Percentiles rank a stretch among this genome's conserved stretches.
Conservation (phyloP, 441 rosid genomes). For the Erodium texanum region DNA sequence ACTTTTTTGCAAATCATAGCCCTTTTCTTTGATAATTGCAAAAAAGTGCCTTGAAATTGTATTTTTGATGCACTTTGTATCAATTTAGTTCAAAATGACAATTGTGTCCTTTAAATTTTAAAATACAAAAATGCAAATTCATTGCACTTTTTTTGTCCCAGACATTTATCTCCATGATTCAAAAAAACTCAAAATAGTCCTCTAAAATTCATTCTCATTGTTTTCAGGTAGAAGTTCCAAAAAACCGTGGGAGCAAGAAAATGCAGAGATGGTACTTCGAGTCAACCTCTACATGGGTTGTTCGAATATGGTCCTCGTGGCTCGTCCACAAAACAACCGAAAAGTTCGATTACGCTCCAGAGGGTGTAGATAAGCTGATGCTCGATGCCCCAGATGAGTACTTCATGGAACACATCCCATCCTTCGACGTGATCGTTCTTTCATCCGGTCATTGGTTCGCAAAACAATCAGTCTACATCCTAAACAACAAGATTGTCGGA, state of each 20-base stretch:
- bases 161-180: too few species aligned
- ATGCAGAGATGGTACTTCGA: constrained; percentile 79
- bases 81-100: too few species aligned
- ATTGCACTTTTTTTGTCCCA: too few species aligned
- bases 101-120: too few species aligned
- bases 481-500: constrained; percentile 76
- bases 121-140: too few species aligned
- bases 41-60: too few species aligned
- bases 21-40: too few species aligned
- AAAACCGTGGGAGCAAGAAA: constrained; percentile 68
- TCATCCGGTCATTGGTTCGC: constrained; percentile 99
- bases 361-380: constrained; percentile 65
- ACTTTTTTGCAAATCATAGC: too few species aligned
- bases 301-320: constrained; percentile 97
- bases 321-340: constrained; percentile 61
- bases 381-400: constrained; percentile 67
- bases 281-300: constrained; percentile 59
- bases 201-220: not conserved
- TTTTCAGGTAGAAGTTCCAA: constrained; percentile 80
- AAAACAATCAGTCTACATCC: constrained; percentile 75
- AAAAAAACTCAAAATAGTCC: not conserved
- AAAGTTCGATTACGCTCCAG: constrained; percentile 58
- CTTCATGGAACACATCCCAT: constrained; percentile 59
- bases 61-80: too few species aligned
- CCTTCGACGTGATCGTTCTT: constrained; percentile 64